Evolutionary conservation across 2,329 filamentous ascomycete species (phyloP).

Genomic region (Microsporum canis): DNA sequence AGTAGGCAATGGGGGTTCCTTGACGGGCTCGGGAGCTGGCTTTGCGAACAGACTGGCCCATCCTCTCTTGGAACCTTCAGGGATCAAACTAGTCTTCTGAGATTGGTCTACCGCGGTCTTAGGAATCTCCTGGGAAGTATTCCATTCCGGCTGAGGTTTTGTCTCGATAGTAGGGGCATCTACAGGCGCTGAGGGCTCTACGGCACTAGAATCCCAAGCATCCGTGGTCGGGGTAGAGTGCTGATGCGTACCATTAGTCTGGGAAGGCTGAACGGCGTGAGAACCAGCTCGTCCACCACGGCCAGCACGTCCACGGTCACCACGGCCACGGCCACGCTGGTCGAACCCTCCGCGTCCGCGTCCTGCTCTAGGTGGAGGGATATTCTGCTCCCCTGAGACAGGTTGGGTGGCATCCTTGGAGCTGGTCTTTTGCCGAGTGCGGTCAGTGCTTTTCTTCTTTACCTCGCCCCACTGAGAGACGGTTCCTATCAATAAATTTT

Average conservation of each 20-base stretch:
- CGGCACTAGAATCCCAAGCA: slow-evolving; percentile 16
- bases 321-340: slow-evolving; percentile 36
- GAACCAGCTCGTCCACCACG: slow-evolving; percentile 36
- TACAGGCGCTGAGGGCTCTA: slow-evolving; percentile 15
- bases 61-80: slow-evolving; percentile 34
- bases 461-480: slow-evolving; percentile 44
- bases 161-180: slow-evolving; percentile 15
- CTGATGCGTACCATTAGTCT: slow-evolving; percentile 9
- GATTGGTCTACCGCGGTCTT: slow-evolving; percentile 14
- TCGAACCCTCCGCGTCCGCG: slow-evolving; percentile 40
- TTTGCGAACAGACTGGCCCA: slow-evolving; percentile 71
- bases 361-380: slow-evolving; percentile 28
- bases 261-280: slow-evolving; percentile 27
- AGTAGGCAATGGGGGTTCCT: slow-evolving; percentile 39
- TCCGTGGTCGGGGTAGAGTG: slow-evolving; percentile 10
- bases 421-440: slow-evolving; percentile 37
- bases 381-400: slow-evolving; percentile 25
- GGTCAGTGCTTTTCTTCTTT: slow-evolving; percentile 41
- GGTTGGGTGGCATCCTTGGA: slow-evolving; percentile 24
- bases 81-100: slow-evolving; percentile 25
- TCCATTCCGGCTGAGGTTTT: background rate
- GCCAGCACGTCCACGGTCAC: slow-evolving; percentile 38
- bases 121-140: background rate
- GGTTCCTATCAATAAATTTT: slow-evolving; percentile 27
- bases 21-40: slow-evolving; percentile 41